A percentile compares a stretch with the other conserved stretches of the same genome.
Conservation (phyloP, 768 basidiomycete genomes). For the Termitomyces sp. region DNA sequence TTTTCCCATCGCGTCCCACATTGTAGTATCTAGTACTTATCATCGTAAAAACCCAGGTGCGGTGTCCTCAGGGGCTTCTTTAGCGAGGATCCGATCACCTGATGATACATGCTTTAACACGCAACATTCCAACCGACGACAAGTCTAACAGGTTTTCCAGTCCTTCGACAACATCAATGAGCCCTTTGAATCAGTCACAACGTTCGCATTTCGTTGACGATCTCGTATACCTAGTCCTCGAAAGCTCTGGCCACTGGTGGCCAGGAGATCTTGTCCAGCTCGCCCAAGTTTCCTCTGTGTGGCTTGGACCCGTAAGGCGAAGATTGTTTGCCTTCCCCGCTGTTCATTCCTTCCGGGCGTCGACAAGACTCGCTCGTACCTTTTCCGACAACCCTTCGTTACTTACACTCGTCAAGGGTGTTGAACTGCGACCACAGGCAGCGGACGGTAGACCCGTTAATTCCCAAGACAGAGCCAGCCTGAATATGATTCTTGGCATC, state of each 20-base stretch:
- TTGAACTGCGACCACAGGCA: conserved; percentile 34
- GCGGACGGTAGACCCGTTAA: conserved; percentile 12
- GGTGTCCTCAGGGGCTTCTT: no score
- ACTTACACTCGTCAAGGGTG: conserved; percentile 28
- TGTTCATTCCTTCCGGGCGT: conserved; percentile 35
- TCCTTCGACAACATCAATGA: background rate
- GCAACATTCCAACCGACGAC: background rate
- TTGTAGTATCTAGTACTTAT: no score
- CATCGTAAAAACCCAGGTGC: no score
- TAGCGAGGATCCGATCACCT: no score
- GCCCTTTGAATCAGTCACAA: background rate
- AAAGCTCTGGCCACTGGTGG: conserved; percentile 48
- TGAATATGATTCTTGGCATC: conserved; percentile 37
- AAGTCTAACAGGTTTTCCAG: background rate
- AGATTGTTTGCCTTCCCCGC: conserved; percentile 39
- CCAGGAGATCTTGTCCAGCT: conserved; percentile 41
- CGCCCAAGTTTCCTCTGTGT: conserved; percentile 43
- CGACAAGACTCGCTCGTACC: conserved; percentile 34
- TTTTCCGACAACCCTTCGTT: conserved; percentile 32
- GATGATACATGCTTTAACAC: background rate
- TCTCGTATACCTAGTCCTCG: conserved; percentile 47
- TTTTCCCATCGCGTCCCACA: no score
- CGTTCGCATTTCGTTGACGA: conserved; percentile 38
- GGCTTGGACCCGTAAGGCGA: conserved; percentile 38
- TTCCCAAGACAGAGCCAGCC: conserved; percentile 25